These are phyloP conservation scores for Laguncularia racemosa DNA, from an alignment of 345 rosid species.

Conservation along the genomic window DNA sequence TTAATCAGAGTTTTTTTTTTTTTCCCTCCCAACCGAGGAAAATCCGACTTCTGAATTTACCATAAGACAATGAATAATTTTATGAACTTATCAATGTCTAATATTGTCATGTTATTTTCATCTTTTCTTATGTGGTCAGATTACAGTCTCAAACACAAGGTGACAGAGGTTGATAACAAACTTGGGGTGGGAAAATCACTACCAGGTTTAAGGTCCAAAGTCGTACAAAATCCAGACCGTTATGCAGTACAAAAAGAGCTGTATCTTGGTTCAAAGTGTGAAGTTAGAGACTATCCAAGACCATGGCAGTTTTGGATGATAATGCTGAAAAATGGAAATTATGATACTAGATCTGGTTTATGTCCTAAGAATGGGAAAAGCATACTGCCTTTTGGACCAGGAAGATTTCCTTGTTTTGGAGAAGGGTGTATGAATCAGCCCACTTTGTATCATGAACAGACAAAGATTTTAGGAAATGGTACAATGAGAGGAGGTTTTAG, in stretches of 20 bases:
- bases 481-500: slow-evolving; percentile 69
- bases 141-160: slow-evolving; percentile 42
- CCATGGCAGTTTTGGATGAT: slow-evolving; percentile 94
- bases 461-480: slow-evolving; percentile 36
- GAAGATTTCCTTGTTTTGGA: slow-evolving; percentile 67
- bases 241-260: slow-evolving; percentile 71
- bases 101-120: background rate
- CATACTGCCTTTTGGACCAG: slow-evolving; percentile 38
- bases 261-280: slow-evolving; percentile 58
- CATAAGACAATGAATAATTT: no score
- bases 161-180: slow-evolving; percentile 52
- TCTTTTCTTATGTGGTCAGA: background rate
- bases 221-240: slow-evolving; percentile 36
- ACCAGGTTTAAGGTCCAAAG: slow-evolving; percentile 24
- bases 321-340: slow-evolving; percentile 90
- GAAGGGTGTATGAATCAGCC: slow-evolving; percentile 89
- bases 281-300: slow-evolving; percentile 47
- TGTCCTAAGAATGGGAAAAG: slow-evolving; percentile 65
- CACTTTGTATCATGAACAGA: slow-evolving; percentile 39
- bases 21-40: no score
- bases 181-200: slow-evolving; percentile 40
- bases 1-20: no score
- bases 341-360: slow-evolving; percentile 45
- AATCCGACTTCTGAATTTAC: no score
- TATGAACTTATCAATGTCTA: background rate